These are phyloP conservation scores for Aciculosporium take DNA, from an alignment of 2,329 filamentous ascomycete species.

Conservation along the genomic window DNA sequence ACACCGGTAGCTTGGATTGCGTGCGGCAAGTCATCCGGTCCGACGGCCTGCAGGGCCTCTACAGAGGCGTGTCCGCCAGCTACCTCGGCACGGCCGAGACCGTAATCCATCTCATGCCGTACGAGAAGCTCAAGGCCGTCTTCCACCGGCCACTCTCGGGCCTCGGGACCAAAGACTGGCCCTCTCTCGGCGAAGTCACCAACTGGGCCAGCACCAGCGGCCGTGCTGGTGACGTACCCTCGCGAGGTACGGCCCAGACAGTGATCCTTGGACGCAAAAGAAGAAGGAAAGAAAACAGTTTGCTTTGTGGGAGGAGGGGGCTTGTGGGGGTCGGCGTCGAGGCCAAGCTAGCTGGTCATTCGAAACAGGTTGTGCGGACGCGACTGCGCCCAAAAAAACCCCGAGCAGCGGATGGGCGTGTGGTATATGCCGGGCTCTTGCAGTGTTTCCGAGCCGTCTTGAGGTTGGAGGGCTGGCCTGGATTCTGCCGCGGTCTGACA, in stretches of 20 bases:
- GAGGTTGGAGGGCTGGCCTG: constrained; percentile 52
- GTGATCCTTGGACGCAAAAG: no score
- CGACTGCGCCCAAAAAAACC: constrained; percentile 62
- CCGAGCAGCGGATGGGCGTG: no score
- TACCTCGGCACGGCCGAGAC: constrained; percentile 57
- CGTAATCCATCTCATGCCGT: constrained; percentile 56
- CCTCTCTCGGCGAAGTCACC: no score
- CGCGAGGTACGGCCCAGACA: constrained; percentile 74
- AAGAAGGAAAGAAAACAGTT: no score
- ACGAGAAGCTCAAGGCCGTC: constrained; percentile 49
- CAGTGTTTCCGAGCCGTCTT: constrained; percentile 53
- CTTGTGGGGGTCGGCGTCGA: no score
- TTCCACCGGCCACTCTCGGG: no score
- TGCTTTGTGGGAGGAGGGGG: no score
- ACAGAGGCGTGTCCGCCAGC: constrained; percentile 52
- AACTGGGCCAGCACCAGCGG: constrained; percentile 61
- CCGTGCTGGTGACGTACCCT: constrained; percentile 66
- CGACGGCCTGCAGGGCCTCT: constrained; percentile 51
- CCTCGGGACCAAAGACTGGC: no score
- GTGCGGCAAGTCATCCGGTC: constrained; percentile 48
- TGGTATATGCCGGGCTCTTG: constrained; percentile 52
- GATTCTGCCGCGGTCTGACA: constrained; percentile 55
- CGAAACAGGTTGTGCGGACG: constrained; percentile 26
- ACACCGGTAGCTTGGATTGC: constrained; percentile 55
- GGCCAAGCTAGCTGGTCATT: neutral